Evolutionary conservation across 371 early-diverging fungal species (phyloP).

Genomic region (Umbelopsis sp.): DNA sequence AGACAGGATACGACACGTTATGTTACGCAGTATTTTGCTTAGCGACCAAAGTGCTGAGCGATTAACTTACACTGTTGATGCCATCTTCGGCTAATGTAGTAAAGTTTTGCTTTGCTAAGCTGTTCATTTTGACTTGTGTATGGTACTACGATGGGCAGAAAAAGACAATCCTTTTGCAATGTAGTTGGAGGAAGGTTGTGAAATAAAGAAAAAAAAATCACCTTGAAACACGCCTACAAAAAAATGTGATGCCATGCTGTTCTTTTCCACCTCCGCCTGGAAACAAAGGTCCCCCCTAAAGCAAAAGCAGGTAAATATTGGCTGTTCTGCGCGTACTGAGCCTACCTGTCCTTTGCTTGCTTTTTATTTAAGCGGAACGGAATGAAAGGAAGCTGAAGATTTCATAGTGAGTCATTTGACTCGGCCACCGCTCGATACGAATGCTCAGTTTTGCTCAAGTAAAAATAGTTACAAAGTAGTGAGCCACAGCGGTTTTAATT

Average conservation of each 20-base stretch:
- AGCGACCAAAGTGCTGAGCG: background rate
- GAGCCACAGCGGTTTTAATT: background rate
- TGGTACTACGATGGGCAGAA: too few relatives aligned
- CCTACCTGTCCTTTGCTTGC: background rate
- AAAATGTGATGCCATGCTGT: too few relatives aligned
- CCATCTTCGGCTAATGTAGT: conserved; percentile 55
- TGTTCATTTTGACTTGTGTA: background rate
- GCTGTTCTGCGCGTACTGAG: background rate
- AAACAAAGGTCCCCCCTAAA: background rate
- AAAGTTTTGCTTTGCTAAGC: conserved; percentile 62
- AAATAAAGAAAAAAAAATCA: too few relatives aligned
- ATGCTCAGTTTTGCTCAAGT: background rate
- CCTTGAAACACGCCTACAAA: too few relatives aligned
- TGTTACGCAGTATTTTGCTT: background rate
- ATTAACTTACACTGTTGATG: conserved; percentile 35
- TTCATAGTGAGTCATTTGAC: background rate
- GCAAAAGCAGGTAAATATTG: background rate
- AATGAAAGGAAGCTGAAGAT: background rate
- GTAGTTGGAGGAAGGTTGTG: too few relatives aligned
- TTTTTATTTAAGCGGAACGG: background rate
- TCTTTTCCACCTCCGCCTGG: background rate
- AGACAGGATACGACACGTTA: background rate
- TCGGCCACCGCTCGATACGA: background rate
- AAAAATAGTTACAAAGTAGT: background rate
- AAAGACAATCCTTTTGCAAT: too few relatives aligned